Base-by-base conservation (phyloP, 345 rosid species). In the Linum lewisii region DNA sequence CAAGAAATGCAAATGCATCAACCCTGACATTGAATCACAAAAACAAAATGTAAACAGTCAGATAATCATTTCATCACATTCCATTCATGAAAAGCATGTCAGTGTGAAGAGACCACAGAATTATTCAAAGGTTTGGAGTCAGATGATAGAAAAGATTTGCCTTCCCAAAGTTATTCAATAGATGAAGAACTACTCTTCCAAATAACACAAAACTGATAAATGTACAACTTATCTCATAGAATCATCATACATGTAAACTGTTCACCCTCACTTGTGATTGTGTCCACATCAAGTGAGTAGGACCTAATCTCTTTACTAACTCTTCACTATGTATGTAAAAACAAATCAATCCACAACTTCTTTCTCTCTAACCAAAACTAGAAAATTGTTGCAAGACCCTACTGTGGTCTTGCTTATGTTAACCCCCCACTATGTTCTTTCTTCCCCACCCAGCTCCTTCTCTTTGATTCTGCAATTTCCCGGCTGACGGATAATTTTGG, bases 141-240 rank as follows among this genome's bases (percentile, higher is more conserved):
- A 5, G 10, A 34, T 34, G 5, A 34, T 0, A 34, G 38, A 34
- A 34, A 34, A 11, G 10, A 11, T n/a, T n/a, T n/a, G n/a, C n/a
- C n/a, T 19, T 22, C 56, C 24, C 23, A 24, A 52, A 21, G 24
- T 52, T 52, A 11, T 6, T 15, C 8, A 20, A 22, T 22, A 36
- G 22, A 1, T n/a, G 22, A 44, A 18, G 38, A 9, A 4, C 25
- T 1, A 38, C n/a, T 11, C 24, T 53, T 50, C 16, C 65, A 75
- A 77, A 62, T 78, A 56, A 69, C 59, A 78, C 87, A 81, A 82
- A 85, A 81, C 78, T 81, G 79, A 74, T 77, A 77, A 77, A 85
- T 84, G 80, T 90, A 87, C 97, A 87, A 42, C 24, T 72, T 78
- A 59, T 21, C 60, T 61, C 52, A 64, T n/a, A 34, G 64, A 38